Evolutionary conservation across 306 rosid species (phyloP).

Genomic region (Castanea sativa): DNA sequence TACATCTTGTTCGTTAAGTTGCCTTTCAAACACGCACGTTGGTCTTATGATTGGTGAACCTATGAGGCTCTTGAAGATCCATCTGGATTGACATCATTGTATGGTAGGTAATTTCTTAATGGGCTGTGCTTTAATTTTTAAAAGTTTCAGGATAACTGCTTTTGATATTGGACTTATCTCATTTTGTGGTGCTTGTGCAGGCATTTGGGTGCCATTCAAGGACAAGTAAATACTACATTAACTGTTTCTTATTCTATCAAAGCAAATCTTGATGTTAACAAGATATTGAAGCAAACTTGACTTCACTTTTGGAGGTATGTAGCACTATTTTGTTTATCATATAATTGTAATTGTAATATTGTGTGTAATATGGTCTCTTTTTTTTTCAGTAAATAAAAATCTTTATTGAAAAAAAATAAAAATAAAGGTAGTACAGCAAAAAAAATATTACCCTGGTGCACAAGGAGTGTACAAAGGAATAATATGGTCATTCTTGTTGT

Average conservation of each 20-base stretch:
- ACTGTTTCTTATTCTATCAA: neutral
- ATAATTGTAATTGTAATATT: too few relatives aligned
- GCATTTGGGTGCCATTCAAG: constrained; percentile 7
- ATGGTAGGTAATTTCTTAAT: neutral
- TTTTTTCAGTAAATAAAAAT: too few relatives aligned
- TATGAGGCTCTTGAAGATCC: constrained; percentile 9
- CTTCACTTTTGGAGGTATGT: neutral
- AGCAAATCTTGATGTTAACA: neutral
- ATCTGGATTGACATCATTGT: neutral
- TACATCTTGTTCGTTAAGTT: neutral
- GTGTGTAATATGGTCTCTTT: too few relatives aligned
- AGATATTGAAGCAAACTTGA: neutral
- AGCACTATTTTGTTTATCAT: too few relatives aligned
- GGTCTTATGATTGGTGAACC: constrained; percentile 2
- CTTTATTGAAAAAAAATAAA: too few relatives aligned
- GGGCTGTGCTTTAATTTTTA: neutral
- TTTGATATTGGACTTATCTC: neutral
- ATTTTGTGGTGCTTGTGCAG: neutral
- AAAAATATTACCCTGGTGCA: too few relatives aligned
- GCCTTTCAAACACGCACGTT: neutral
- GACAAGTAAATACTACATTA: neutral
- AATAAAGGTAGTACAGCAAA: too few relatives aligned
- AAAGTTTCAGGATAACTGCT: neutral
- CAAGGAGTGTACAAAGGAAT: too few relatives aligned
- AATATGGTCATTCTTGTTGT: too few relatives aligned